These are phyloP conservation scores for Paramecium tetraurelia DNA, from an alignment of 73 alveolate genomes.

Conservation along the genomic window DNA sequence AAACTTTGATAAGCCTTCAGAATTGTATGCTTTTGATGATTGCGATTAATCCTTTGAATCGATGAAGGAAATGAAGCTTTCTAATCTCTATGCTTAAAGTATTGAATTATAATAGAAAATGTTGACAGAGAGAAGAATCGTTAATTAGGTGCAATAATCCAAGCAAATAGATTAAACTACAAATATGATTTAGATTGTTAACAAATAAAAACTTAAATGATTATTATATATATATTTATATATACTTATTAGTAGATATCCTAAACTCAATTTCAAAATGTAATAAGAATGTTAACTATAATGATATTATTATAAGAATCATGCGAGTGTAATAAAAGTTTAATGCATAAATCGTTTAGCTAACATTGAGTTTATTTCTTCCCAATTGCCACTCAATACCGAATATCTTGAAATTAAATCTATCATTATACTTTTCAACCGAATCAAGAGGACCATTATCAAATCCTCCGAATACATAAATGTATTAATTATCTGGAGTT, in stretches of 20 bases:
- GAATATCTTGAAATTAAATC: constrained; percentile 57
- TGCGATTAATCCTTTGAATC: constrained; percentile 22
- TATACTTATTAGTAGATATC: not conserved
- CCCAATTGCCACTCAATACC: constrained; percentile 84
- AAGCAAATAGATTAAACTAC: not conserved
- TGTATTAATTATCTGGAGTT: constrained; percentile 74
- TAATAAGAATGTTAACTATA: not conserved
- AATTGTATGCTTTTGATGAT: not conserved
- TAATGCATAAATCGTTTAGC: constrained; percentile 88
- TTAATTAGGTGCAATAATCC: not conserved
- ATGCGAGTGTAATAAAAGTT: constrained; percentile 31
- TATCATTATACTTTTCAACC: constrained; percentile 78
- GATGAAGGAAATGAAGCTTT: constrained; percentile 6
- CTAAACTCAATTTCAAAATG: not conserved
- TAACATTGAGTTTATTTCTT: constrained; percentile 69
- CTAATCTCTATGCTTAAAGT: constrained; percentile 21
- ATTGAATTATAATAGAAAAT: not conserved
- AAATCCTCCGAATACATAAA: constrained; percentile 91
- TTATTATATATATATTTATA: not conserved
- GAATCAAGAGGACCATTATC: constrained; percentile 78
- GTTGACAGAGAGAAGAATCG: not conserved
- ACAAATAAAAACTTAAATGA: not conserved
- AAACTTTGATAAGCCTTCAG: not conserved
- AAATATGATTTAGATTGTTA: not conserved
- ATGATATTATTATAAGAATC: not conserved